These are phyloP conservation scores for Bauhinia variegata DNA, from an alignment of 306 rosid genomes.

Conservation along the genomic window DNA sequence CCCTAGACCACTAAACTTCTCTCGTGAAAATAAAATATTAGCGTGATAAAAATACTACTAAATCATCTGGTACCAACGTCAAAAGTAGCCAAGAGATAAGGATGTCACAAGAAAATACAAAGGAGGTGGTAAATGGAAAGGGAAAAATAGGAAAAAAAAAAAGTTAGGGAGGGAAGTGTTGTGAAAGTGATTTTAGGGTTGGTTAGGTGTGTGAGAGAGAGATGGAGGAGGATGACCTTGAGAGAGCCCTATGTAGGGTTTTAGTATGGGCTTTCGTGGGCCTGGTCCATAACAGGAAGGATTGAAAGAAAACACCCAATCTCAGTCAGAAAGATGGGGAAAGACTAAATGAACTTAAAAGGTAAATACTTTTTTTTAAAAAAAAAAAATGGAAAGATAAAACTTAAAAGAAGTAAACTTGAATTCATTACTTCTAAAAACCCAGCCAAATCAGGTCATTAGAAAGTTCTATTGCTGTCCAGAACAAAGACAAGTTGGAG, in stretches of 20 bases:
- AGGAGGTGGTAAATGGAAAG: background rate
- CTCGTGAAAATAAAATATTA: constrained; percentile 4
- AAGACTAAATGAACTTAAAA: background rate
- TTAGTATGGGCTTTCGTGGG: too few relatives aligned
- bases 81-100: constrained; percentile 5
- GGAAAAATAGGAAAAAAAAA: background rate
- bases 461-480: background rate
- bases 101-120: background rate
- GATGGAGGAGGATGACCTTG: too few relatives aligned
- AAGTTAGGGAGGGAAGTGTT: background rate
- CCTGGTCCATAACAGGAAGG: background rate
- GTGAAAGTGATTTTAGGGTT: too few relatives aligned
- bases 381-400: too few relatives aligned
- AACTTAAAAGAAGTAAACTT: background rate
- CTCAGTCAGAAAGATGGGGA: background rate
- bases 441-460: background rate
- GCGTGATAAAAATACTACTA: background rate
- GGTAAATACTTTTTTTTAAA: too few relatives aligned
- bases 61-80: background rate
- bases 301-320: too few relatives aligned
- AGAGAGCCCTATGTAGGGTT: too few relatives aligned
- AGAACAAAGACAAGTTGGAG: constrained; percentile 4
- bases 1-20: constrained; percentile 1
- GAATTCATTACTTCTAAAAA: constrained; percentile 6
- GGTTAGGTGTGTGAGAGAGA: too few relatives aligned